Conservation (phyloP, 192 early-diverging fungal genomes). For the Coemansia sp. region DNA sequence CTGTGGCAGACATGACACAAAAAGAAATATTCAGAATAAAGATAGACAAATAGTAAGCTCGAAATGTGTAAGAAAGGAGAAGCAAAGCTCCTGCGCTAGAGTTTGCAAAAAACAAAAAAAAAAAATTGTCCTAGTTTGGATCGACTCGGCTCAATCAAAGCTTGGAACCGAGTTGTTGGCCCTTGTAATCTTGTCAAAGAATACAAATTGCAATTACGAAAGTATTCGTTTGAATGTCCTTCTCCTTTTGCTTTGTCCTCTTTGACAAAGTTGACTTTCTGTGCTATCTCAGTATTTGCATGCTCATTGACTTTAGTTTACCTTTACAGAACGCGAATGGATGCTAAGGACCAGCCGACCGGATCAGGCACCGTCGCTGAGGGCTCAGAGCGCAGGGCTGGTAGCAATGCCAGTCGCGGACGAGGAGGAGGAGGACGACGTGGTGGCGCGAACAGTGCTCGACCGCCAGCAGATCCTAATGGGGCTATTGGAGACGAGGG, state of each 20-base stretch:
- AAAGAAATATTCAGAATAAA: neutral
- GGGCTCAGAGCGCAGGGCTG: neutral
- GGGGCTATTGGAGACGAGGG: neutral
- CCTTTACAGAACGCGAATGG: slow-evolving; percentile 2
- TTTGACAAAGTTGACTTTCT: neutral
- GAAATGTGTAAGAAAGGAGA: neutral
- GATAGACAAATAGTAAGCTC: neutral
- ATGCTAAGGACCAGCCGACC: slow-evolving; percentile 2
- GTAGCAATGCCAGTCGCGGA: slow-evolving; percentile 1
- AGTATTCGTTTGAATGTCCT: neutral
- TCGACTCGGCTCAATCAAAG: slow-evolving; percentile 1
- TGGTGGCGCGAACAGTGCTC: neutral
- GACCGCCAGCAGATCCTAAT: neutral
- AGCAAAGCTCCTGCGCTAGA: neutral
- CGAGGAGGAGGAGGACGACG: neutral
- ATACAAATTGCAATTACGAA: too few relatives aligned
- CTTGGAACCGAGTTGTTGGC: neutral
- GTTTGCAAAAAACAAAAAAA: neutral
- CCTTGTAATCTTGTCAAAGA: too few relatives aligned
- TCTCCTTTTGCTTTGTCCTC: neutral
- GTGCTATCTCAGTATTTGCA: neutral
- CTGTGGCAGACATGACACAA: neutral
- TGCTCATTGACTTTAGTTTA: slow-evolving; percentile 3
- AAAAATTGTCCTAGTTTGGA: neutral
- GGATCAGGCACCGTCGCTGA: neutral